Evolutionary conservation across 2,329 filamentous ascomycete species (phyloP), one percentile per base, ranked within the genome.

Genomic region (Fusarium tanahbumbuense): DNA sequence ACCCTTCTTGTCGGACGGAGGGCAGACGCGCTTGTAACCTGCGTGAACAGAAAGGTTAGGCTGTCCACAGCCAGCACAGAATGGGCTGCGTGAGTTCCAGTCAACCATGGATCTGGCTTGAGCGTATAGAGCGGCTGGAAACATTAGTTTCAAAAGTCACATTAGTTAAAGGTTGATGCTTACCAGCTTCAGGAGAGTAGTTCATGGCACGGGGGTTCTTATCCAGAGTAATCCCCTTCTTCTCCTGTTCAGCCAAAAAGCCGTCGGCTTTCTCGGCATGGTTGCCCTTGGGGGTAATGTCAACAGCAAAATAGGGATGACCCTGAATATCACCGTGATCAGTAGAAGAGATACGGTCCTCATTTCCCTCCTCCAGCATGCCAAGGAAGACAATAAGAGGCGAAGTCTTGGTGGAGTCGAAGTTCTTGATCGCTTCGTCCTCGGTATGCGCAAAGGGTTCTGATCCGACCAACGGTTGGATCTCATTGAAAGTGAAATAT

Each of bases 1-100:
- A 23, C 84, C 84, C 45, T 80, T 78, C 28, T 86, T 80, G 78
- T 96, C 93, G 2, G 87, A 89, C 0, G 92, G 87, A 10, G 93
- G 92, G 76, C 93, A 97, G 10, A 89, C 86, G 47, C 93, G 89
- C 82, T 97, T 97, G 78, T 92, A 93, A 50, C 93, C 93, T 7
- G 89, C 92, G 75, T 94, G 91, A 27, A 93, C 85, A 20, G 91
- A 92, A 64, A 98, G 83, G 1, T 94, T 98, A 25, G 87, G 89
- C 76, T 92, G 88, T 34, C 96, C 95, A 80, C 96, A 99, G 59
- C 91, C 91, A 32, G 90, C 94, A 80, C 96, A 99, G 85, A 93
- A 99, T 30, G 91, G 92, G 81, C 97, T 97, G 54, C 95, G 92
- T 27, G 86, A 86, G 82, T 99, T 98, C 96, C 96, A 99, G 83